Conservation (phyloP, 1,284 basidiomycete genomes). For the Irpex sp. region DNA sequence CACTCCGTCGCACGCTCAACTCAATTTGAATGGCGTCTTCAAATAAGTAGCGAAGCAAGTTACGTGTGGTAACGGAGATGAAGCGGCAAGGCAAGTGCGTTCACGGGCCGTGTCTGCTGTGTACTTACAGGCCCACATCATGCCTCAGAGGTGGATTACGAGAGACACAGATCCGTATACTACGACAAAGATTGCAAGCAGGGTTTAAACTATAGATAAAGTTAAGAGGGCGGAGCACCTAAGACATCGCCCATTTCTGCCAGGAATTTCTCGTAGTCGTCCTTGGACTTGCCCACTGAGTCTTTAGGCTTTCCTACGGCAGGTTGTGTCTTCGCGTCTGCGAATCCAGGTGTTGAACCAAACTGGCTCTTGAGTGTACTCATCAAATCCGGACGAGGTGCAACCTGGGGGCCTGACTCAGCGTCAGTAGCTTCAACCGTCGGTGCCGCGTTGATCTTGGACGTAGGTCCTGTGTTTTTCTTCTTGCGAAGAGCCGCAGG, state of each 20-base stretch:
- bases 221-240: conserved; percentile 4
- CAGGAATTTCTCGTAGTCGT: conserved; percentile 74
- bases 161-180: no score
- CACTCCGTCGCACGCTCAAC: no score
- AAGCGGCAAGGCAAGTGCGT: no score
- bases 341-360: conserved; percentile 32
- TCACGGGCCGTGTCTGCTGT: no score
- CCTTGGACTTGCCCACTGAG: conserved; percentile 36
- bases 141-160: no score
- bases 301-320: conserved; percentile 16
- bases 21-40: no score
- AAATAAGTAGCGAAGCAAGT: no score
- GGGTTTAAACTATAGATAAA: no score
- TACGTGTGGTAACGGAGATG: no score
- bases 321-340: conserved; percentile 8
- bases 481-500: conserved; percentile 69
- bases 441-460: conserved; percentile 63
- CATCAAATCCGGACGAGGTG: conserved; percentile 62
- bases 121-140: no score
- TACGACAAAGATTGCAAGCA: no score
- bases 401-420: conserved; percentile 28
- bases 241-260: conserved; percentile 68
- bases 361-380: conserved; percentile 58
- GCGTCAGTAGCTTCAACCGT: conserved; percentile 35
- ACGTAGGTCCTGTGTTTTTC: conserved; percentile 36